Evolutionary conservation across 1,139 yeast genomes (phyloP).

Genomic region (Nadsonia commutata): DNA sequence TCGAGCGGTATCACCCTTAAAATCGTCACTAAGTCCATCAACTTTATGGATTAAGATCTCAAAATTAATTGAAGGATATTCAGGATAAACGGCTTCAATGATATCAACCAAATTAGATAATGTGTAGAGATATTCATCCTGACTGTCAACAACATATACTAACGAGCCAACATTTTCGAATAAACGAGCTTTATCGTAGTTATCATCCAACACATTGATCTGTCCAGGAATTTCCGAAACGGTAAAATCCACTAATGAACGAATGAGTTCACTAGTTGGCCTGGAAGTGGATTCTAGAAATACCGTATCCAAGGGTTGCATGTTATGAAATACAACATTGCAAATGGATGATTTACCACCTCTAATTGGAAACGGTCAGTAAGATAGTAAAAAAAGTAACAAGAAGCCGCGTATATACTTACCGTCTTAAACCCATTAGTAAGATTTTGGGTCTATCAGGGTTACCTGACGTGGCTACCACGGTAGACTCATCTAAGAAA

Average conservation of each 20-base stretch:
- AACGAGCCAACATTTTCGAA: constrained; percentile 84
- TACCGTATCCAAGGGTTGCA: constrained; percentile 90
- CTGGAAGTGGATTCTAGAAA: constrained; percentile 82
- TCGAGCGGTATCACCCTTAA: constrained; percentile 83
- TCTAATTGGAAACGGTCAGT: constrained; percentile 1
- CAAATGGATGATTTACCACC: constrained; percentile 30
- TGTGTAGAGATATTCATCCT: constrained; percentile 89
- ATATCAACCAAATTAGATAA: constrained; percentile 79
- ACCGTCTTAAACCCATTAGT: constrained; percentile 71
- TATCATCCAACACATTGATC: constrained; percentile 61
- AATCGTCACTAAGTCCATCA: constrained; percentile 89
- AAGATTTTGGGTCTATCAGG: constrained; percentile 24
- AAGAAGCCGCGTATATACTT: constrained; percentile 11
- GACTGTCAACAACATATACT: constrained; percentile 79
- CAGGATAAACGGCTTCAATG: constrained; percentile 74
- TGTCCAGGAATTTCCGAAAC: constrained; percentile 98
- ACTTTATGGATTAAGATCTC: constrained; percentile 92
- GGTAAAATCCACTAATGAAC: constrained; percentile 67
- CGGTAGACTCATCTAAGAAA: background rate
- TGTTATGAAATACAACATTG: constrained; percentile 87
- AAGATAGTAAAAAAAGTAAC: constrained; percentile 5
- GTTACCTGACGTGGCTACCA: background rate
- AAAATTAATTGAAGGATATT: constrained; percentile 73
- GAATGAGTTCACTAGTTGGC: constrained; percentile 42
- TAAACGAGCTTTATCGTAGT: constrained; percentile 59